phyloP scores from a whole-genome alignment of 2,329 filamentous ascomycete species.

The Fusarium nurragi region DNA sequence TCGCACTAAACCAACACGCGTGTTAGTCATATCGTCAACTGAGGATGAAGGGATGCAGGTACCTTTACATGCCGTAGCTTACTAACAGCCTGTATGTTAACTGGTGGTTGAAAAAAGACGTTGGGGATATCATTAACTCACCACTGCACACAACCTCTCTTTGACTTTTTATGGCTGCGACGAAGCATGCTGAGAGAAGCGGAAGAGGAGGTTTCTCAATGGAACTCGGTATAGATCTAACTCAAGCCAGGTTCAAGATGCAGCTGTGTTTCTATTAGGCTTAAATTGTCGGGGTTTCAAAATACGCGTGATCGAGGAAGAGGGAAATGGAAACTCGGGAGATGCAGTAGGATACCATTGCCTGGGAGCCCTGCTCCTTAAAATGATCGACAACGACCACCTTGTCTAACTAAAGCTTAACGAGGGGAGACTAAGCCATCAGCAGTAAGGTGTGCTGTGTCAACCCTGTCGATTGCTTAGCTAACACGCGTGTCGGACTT shows the following conservation, averaged over 20 bases:
- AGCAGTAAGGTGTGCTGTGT: fast-evolving
- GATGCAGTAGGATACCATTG: not conserved
- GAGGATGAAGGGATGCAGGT: fast-evolving
- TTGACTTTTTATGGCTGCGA: conserved; percentile 33
- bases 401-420: not conserved
- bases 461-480: not conserved
- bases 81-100: not conserved
- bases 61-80: conserved; percentile 36
- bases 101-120: fast-evolving
- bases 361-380: not conserved
- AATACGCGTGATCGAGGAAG: not conserved
- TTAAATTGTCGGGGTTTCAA: not conserved
- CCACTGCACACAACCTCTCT: conserved; percentile 31
- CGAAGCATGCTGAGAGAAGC: conserved; percentile 17
- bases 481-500: conserved; percentile 30
- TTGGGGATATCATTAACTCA: not conserved
- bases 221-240: not conserved
- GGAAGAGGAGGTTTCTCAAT: not conserved
- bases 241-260: not conserved
- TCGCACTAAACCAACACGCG: conserved; percentile 24
- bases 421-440: fast-evolving
- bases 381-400: fast-evolving
- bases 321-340: not conserved
- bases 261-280: fast-evolving
- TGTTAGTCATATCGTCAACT: not conserved